These are phyloP conservation scores for Bretschneidera sinensis DNA, from an alignment of 345 rosid genomes.

Conservation along the genomic window DNA sequence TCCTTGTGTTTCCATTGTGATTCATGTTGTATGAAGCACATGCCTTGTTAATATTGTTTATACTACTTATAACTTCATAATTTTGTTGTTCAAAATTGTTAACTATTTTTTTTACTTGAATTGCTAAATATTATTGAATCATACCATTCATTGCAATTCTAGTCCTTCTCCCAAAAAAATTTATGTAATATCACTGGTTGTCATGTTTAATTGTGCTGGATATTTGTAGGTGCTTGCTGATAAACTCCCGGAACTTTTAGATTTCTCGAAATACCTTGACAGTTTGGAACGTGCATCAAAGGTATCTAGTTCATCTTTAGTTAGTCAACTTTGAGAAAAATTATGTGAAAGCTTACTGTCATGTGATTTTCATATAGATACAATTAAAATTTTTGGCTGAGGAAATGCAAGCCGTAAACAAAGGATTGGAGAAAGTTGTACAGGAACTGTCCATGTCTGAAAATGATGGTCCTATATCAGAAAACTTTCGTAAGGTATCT, in stretches of 20 bases:
- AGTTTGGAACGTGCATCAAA: conserved; percentile 71
- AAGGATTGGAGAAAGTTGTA: conserved; percentile 88
- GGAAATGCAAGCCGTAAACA: conserved; percentile 97
- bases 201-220: conserved; percentile 14
- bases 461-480: conserved; percentile 81
- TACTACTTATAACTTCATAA: too few relatives aligned
- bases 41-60: too few relatives aligned
- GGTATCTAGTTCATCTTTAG: conserved; percentile 33
- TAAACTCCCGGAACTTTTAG: conserved; percentile 77
- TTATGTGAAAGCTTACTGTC: conserved; percentile 10
- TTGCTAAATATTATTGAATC: too few relatives aligned
- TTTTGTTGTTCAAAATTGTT: too few relatives aligned
- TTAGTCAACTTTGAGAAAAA: not conserved
- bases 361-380: conserved; percentile 41
- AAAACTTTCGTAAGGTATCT: conserved; percentile 58
- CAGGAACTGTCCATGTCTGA: conserved; percentile 81
- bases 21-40: too few relatives aligned
- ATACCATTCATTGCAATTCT: too few relatives aligned
- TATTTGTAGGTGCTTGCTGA: conserved; percentile 74
- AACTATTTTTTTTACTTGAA: too few relatives aligned
- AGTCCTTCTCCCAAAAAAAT: not conserved
- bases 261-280: conserved; percentile 63
- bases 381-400: conserved; percentile 92
- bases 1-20: too few relatives aligned
- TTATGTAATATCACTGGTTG: not conserved